A percentile compares a stretch with the other conserved stretches of the same genome.
These are phyloP conservation scores for Protomyces inundatus DNA, from an alignment of 1,139 yeast genomes.

Conservation along the genomic window DNA sequence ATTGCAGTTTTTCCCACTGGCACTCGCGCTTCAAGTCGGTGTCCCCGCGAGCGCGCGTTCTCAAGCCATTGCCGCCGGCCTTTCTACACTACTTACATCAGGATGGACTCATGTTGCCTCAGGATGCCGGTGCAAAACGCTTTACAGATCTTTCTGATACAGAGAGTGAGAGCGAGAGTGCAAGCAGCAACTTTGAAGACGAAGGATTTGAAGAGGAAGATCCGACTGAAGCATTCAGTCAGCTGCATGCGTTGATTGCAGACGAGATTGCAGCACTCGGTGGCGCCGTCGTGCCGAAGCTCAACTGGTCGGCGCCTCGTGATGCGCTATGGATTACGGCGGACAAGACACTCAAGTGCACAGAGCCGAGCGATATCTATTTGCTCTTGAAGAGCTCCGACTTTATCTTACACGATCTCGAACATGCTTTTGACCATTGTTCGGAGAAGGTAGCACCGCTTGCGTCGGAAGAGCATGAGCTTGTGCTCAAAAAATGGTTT, in stretches of 20 bases:
- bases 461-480: slow-evolving; percentile 46
- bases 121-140: slow-evolving; percentile 57
- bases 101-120: slow-evolving; percentile 73
- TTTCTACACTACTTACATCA: slow-evolving; percentile 66
- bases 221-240: slow-evolving; percentile 48
- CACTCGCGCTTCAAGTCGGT: slow-evolving; percentile 50
- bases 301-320: slow-evolving; percentile 95
- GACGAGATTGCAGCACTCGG: slow-evolving; percentile 43
- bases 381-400: slow-evolving; percentile 78
- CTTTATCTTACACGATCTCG: slow-evolving; percentile 77
- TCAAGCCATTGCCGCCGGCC: slow-evolving; percentile 59
- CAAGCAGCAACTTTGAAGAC: slow-evolving; percentile 28
- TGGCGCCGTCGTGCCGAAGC: slow-evolving; percentile 73
- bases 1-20: slow-evolving; percentile 76
- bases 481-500: slow-evolving; percentile 77
- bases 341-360: slow-evolving; percentile 68
- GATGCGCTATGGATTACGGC: slow-evolving; percentile 91
- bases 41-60: slow-evolving; percentile 50
- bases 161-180: slow-evolving; percentile 35
- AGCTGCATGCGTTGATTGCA: slow-evolving; percentile 53
- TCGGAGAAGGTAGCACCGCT: slow-evolving; percentile 30
- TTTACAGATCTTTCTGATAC: slow-evolving; percentile 46
- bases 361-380: slow-evolving; percentile 65
- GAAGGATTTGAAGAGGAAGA: slow-evolving; percentile 24
- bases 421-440: slow-evolving; percentile 56